Conservation (phyloP, 768 basidiomycete genomes). For the Russula earlei region DNA sequence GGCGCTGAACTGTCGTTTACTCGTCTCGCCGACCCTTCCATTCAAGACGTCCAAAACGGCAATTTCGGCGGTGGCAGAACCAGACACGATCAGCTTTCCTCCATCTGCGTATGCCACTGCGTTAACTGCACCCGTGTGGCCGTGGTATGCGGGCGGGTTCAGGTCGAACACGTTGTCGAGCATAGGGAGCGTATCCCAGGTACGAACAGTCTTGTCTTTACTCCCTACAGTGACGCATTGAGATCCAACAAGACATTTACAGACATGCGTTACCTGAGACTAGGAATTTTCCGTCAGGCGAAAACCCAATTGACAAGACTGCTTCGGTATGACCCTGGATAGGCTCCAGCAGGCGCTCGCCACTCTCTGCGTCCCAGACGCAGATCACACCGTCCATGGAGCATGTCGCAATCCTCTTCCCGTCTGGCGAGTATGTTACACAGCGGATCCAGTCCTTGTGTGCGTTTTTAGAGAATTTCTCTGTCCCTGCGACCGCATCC, state of each 20-base stretch:
- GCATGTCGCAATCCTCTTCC: slow-evolving; percentile 15
- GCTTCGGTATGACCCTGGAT: background rate
- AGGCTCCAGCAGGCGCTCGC: background rate
- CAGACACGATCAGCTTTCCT: slow-evolving; percentile 1
- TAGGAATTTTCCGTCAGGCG: background rate
- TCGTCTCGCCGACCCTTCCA: background rate
- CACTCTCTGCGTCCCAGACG: slow-evolving; percentile 14
- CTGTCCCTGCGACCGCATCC: background rate
- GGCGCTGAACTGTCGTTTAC: background rate
- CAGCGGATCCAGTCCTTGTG: slow-evolving; percentile 12
- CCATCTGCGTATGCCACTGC: background rate
- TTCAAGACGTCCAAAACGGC: slow-evolving; percentile 13
- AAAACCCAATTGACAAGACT: slow-evolving; percentile 5
- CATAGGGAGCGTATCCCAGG: background rate
- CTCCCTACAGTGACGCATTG: slow-evolving; percentile 2
- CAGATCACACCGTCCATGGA: slow-evolving; percentile 11
- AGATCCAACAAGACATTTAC: background rate
- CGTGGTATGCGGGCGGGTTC: background rate
- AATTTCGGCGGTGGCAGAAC: background rate
- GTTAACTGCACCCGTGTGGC: slow-evolving; percentile 21
- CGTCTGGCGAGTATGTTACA: slow-evolving; percentile 15
- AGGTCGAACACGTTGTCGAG: background rate
- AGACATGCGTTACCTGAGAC: background rate
- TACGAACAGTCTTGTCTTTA: background rate
- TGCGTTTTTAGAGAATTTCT: background rate